Evolutionary conservation across 2,329 filamentous ascomycete species (phyloP).

Genomic region (Curvularia eragrostidis): DNA sequence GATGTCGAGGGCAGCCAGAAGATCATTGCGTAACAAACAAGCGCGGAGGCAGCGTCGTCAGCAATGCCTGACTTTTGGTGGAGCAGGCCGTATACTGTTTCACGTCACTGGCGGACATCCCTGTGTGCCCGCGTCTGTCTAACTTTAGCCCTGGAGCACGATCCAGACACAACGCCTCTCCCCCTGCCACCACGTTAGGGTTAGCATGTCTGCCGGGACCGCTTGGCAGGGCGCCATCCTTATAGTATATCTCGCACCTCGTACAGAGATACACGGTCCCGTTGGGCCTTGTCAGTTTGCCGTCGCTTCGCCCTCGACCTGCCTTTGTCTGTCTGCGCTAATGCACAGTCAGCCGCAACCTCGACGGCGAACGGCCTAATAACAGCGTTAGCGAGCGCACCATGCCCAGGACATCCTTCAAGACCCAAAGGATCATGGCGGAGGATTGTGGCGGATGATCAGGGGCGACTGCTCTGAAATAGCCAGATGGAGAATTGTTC

Average conservation of each 20-base stretch:
- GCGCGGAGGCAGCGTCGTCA: slow-evolving; percentile 12
- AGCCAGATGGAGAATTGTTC: background rate
- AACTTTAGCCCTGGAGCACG: slow-evolving; percentile 2
- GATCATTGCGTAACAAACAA: slow-evolving; percentile 8
- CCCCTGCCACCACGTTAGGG: background rate
- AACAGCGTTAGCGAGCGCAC: background rate
- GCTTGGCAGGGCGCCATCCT: slow-evolving; percentile 11
- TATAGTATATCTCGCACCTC: background rate
- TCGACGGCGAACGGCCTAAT: background rate
- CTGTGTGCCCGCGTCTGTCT: background rate
- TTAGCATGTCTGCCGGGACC: background rate
- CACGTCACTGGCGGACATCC: slow-evolving; percentile 6
- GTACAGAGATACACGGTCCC: background rate
- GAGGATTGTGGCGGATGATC: background rate
- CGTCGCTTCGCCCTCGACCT: slow-evolving; percentile 13
- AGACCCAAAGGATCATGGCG: background rate
- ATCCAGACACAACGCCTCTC: slow-evolving; percentile 1
- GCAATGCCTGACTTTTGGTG: slow-evolving; percentile 7
- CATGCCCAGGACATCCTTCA: background rate
- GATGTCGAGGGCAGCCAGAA: background rate
- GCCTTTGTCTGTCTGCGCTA: background rate
- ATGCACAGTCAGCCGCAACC: background rate
- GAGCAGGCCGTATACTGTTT: slow-evolving; percentile 9
- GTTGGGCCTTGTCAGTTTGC: background rate
- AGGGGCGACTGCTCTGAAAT: background rate